Base-by-base conservation (phyloP, 1,284 basidiomycete genomes). In the Sporisorium graminicola region DNA sequence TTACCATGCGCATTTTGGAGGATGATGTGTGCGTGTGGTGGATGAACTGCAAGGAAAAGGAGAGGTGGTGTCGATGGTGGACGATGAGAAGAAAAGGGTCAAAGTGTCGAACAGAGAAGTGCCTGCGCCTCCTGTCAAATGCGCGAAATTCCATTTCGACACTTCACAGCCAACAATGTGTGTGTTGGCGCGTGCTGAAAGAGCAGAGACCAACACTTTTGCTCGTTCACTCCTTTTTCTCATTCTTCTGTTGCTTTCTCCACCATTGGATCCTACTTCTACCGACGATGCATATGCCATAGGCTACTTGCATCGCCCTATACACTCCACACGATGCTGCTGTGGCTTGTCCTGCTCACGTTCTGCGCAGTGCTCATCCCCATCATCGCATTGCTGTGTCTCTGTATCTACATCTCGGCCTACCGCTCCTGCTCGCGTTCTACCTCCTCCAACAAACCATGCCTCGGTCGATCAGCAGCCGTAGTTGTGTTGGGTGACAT, bases 401-500 rank as follows among this genome's bases (percentile, higher is more conserved):
- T 83, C 16, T 68, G 74, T 61, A 58, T 83, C 40, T 82, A 73
- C 63, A 67, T 82, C 26, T 70, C 72, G 5, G 58, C 77, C 44
- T 79, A 80, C 57, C 65, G 77, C 5, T 61, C 76, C 0, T 53
- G 46, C 49, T 47, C 62, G 35, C 64, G 7, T n/a, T n/a, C n/a
- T n/a, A n/a, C n/a, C 24, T 51, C 37, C 13, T 54, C 67, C 14
- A 22, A 44, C 12, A 29, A 46, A 13, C 27, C 65, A 40, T 74
- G 74, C 8, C 59, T 81, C 13, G 76, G 74, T 31, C 52, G 80
- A 0, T 76, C 71, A 1, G 93, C 94, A 13, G 93, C 91, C 0
- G 91, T 99, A 52, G 88, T 99, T 29, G 97, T 99, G 1, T 89
- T 99, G 10, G 97, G 97, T 8, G 97, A 99, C 87, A 91, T 99